Evolutionary conservation across 805 yeast genomes (phyloP).

Genomic region (Priceomyces medius): DNA sequence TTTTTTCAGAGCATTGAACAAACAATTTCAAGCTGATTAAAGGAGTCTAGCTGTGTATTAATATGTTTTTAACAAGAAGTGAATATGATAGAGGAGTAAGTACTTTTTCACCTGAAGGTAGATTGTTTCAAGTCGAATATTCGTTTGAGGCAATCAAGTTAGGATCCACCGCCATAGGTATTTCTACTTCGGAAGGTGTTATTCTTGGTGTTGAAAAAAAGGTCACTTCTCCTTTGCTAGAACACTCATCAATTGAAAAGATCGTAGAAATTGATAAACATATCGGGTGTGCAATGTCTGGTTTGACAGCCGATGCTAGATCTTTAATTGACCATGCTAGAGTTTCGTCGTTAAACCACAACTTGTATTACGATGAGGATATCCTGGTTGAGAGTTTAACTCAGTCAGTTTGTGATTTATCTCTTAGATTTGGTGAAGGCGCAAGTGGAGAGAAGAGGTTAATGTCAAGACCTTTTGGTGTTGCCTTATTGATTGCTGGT

Average conservation of each 20-base stretch:
- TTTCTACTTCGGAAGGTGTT: conserved; percentile 92
- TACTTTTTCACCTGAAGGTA: conserved; percentile 98
- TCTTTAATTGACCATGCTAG: conserved; percentile 99
- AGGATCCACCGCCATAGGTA: conserved; percentile 98
- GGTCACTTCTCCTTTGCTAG: conserved; percentile 88
- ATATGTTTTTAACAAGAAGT: conserved; percentile 97
- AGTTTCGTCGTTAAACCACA: conserved; percentile 82
- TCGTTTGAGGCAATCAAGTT: conserved; percentile 95
- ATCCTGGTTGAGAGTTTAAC: conserved; percentile 91
- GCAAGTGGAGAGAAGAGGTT: conserved; percentile 92
- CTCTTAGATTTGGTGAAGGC: conserved; percentile 95
- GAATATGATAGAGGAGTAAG: conserved; percentile 99
- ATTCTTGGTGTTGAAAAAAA: conserved; percentile 96
- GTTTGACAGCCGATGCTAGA: conserved; percentile 97
- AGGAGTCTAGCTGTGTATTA: neutral
- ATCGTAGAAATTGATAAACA: conserved; percentile 92
- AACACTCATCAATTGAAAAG: conserved; percentile 91
- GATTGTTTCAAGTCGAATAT: conserved; percentile 96
- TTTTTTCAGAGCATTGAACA: neutral
- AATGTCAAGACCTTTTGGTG: conserved; percentile 99
- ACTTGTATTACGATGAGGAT: conserved; percentile 86
- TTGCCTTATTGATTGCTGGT: conserved; percentile 94
- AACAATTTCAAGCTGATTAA: neutral
- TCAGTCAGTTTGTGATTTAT: conserved; percentile 95
- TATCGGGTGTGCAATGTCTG: conserved; percentile 98